A percentile compares a stretch with the other conserved stretches of the same genome.
Conservation (phyloP, 139 green algal species). For the Coelastrella sp. region DNA sequence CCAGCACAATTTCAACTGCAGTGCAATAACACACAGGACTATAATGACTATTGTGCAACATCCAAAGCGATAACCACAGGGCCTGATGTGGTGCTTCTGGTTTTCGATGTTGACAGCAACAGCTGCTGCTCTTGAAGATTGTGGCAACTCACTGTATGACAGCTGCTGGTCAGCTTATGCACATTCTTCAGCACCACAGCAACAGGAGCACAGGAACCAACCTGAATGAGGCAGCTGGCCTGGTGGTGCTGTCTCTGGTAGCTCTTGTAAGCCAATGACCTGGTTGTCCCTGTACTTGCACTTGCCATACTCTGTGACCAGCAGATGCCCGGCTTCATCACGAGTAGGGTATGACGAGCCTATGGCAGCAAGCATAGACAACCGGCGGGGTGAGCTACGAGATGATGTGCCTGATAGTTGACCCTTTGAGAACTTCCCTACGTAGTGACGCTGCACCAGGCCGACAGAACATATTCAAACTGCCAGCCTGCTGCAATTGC, state of each 20-base stretch:
- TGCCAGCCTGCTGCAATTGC: not conserved
- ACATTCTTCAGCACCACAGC: not conserved
- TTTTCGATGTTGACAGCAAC: too few relatives aligned
- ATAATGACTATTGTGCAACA: not conserved
- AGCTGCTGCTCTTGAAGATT: too few relatives aligned
- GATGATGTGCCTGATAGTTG: too few relatives aligned
- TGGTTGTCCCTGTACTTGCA: constrained; percentile 96
- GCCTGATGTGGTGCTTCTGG: not conserved
- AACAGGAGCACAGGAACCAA: not conserved
- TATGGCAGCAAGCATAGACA: not conserved
- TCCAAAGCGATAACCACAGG: not conserved
- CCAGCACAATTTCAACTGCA: constrained; percentile 48
- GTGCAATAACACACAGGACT: not conserved
- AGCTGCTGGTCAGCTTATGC: too few relatives aligned
- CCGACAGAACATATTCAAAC: not conserved
- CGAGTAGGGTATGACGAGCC: constrained; percentile 87
- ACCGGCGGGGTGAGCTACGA: too few relatives aligned
- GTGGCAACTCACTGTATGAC: too few relatives aligned
- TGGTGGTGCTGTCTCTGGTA: constrained; percentile 95
- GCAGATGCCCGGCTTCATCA: constrained; percentile 88
- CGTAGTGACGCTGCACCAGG: not conserved
- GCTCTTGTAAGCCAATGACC: constrained; percentile 93
- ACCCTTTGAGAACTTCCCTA: too few relatives aligned
- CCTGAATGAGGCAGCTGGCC: constrained; percentile 94
- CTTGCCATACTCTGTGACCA: constrained; percentile 96